Evolutionary conservation across 1,284 basidiomycete species (phyloP), one percentile per base, ranked within the genome.

Genomic region (Fomitopsis betulina): DNA sequence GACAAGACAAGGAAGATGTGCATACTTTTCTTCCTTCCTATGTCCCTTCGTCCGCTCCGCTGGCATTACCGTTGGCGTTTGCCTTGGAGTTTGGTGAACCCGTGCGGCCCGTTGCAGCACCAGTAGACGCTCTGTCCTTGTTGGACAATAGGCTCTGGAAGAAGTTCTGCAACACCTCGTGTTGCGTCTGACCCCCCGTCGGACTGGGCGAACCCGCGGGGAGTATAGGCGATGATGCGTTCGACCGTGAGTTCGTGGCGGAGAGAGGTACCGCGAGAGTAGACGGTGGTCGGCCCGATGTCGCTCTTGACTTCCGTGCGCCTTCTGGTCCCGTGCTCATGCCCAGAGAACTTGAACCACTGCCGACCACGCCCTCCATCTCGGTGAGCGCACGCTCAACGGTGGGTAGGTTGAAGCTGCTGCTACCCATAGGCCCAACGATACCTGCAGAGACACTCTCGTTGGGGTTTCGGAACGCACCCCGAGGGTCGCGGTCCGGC

Each of bases 401-500:
- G 57, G 81, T 88, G 0, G 94, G 94, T 51, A 96, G 76, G 65
- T 73, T 89, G 74, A 95, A 88, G 59, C 87, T 89, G 68, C 82
- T 90, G 67, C 85, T 88, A 56, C 90, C 90, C 75, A 97, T 84
- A 0, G 94, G 94, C 0, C 94, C 94, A 8, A 97, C 94, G 53
- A 96, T 85, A 45, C 87, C 87, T 0, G 86, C 81, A 4, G 79
- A 71, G 10, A 79, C 73, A 21, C 80, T 68, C 63, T 88, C 84
- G 62, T 80, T 71, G 38, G 89, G 87, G 67, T 88, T 88, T 54
- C 88, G 80, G 81, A 96, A 95, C 2, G 89, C 85, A n/a, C 86
- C 86, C 54, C 91, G 86, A 15, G 93, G 93, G 74, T 96, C 94
- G 57, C 90, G 84, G 63, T 93, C 90, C 0, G 91, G 83, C 68